These are phyloP conservation scores for Planoprotostelium fungivorum DNA, from an alignment of 78 protist species.

Conservation along the genomic window DNA sequence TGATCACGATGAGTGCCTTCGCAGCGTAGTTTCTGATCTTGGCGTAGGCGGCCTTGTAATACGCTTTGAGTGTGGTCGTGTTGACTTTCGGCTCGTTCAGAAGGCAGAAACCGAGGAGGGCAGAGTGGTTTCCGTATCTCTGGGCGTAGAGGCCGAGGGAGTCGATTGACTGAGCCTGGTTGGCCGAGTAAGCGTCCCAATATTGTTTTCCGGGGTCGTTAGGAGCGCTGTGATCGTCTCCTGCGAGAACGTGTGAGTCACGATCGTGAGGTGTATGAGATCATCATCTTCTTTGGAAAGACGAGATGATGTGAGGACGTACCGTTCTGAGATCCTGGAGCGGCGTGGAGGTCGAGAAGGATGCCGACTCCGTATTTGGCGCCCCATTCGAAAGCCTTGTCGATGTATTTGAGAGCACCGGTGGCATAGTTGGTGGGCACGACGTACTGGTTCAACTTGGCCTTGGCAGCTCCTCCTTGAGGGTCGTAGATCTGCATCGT, in stretches of 20 bases:
- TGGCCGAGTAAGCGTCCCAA: neutral
- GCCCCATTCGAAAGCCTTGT: neutral
- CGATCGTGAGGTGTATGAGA: neutral
- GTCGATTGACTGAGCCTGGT: neutral
- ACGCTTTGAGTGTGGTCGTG: neutral
- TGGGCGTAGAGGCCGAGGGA: neutral
- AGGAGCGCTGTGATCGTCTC: neutral
- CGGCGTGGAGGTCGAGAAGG: neutral
- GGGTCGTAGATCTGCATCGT: neutral
- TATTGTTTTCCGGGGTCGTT: neutral
- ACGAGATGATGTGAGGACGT: too few species aligned
- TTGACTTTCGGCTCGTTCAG: neutral
- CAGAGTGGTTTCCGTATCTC: neutral
- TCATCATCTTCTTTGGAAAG: neutral
- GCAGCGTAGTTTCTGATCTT: neutral
- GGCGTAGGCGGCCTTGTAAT: neutral
- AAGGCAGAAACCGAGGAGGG: neutral
- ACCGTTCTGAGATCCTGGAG: too few species aligned
- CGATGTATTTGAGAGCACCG: neutral
- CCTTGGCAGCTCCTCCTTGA: neutral
- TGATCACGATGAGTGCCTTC: neutral
- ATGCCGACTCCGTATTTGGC: neutral
- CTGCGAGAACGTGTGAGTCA: neutral
- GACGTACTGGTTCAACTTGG: neutral
- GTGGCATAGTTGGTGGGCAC: neutral